A percentile compares a stretch with the other conserved stretches of the same genome.
Evolutionary conservation across 495 filamentous ascomycete species (phyloP).

Genomic region (Gamarada debralockiae): DNA sequence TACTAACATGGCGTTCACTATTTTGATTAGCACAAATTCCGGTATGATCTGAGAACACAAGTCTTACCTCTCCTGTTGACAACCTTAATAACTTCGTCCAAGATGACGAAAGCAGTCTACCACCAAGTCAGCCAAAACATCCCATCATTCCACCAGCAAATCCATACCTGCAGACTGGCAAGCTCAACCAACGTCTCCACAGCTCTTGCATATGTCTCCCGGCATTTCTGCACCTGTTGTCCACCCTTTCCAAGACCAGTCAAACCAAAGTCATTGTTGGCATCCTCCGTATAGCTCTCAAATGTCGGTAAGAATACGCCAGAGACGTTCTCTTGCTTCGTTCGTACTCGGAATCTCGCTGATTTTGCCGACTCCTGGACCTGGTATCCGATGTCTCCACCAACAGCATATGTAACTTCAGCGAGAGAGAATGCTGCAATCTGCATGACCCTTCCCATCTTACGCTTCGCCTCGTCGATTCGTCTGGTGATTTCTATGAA

Average conservation of each 20-base stretch:
- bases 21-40: constrained; percentile 31
- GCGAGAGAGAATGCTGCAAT: constrained; percentile 97
- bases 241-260: constrained; percentile 96
- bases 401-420: constrained; percentile 96
- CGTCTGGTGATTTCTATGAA: constrained; percentile 85
- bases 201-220: constrained; percentile 95
- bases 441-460: constrained; percentile 99
- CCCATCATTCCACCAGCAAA: not conserved
- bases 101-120: constrained; percentile 92
- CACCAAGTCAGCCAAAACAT: not conserved
- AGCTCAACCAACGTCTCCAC: constrained; percentile 97
- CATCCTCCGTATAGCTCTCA: constrained; percentile 80
- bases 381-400: constrained; percentile 93
- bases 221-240: constrained; percentile 90
- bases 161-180: constrained; percentile 76
- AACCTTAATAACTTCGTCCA: constrained; percentile 99
- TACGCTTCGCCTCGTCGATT: constrained; percentile 98
- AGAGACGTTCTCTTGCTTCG: constrained; percentile 97
- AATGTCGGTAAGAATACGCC: constrained; percentile 92
- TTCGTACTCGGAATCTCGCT: constrained; percentile 85
- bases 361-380: constrained; percentile 93
- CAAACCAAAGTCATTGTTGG: constrained; percentile 93
- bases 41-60: not conserved
- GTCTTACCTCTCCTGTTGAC: constrained; percentile 85
- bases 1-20: constrained; percentile 91